A percentile compares a stretch with the other conserved stretches of the same genome.
Evolutionary conservation across 352 stramenopile genomes (phyloP).

Genomic region (Pythium aquatile): DNA sequence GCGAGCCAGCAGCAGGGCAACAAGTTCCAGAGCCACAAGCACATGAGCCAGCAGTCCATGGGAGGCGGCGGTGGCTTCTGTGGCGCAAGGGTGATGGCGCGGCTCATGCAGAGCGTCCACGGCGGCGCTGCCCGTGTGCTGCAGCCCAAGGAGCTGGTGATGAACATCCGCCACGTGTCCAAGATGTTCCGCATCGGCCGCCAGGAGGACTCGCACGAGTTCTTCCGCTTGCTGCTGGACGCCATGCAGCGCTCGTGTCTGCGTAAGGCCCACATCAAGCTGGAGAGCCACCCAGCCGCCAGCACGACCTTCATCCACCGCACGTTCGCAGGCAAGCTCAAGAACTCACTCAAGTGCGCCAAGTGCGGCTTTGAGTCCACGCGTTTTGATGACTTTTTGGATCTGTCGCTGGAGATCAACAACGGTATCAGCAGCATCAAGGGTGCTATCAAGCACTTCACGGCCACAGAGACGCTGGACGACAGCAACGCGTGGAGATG

Average conservation of each 20-base stretch:
- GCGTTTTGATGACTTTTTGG: conserved; percentile 83
- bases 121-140: conserved; percentile 37
- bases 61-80: conserved; percentile 36
- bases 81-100: conserved; percentile 58
- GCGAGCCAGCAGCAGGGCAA: conserved; percentile 16
- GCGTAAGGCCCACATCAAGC: conserved; percentile 69
- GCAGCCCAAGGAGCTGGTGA: conserved; percentile 78
- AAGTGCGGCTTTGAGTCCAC: conserved; percentile 83
- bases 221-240: conserved; percentile 87
- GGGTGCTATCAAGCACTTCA: conserved; percentile 80
- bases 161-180: conserved; percentile 83
- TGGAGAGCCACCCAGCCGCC: conserved; percentile 50
- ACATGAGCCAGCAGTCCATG: conserved; percentile 22
- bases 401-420: conserved; percentile 87
- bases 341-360: conserved; percentile 81
- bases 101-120: conserved; percentile 68
- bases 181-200: conserved; percentile 86
- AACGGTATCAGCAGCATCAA: conserved; percentile 72
- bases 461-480: conserved; percentile 79
- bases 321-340: conserved; percentile 83
- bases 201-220: conserved; percentile 92
- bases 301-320: conserved; percentile 81
- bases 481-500: conserved; percentile 87
- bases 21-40: conserved; percentile 27
- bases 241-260: conserved; percentile 81